Conservation (phyloP, 306 rosid genomes). For the Lupinus albus region DNA sequence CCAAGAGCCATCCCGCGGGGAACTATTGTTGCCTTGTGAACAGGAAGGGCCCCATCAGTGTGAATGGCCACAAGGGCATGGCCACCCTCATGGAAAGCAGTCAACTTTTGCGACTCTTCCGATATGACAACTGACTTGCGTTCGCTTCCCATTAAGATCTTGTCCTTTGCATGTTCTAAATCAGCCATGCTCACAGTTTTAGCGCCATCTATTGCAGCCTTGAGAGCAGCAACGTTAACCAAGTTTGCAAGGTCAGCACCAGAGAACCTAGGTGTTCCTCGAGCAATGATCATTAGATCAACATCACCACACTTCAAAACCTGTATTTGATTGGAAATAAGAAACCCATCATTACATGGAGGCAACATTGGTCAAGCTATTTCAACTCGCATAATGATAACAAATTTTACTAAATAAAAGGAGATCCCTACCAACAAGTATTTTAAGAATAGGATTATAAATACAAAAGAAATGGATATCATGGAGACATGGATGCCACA, state of each 20-base stretch:
- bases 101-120: slow-evolving; percentile 62
- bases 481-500: too few relatives aligned
- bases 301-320: slow-evolving; percentile 79
- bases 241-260: slow-evolving; percentile 93
- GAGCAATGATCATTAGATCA: slow-evolving; percentile 69
- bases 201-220: slow-evolving; percentile 91
- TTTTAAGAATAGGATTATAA: background rate
- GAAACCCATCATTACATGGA: background rate
- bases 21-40: slow-evolving; percentile 88
- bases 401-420: background rate
- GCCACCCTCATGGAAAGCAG: slow-evolving; percentile 87
- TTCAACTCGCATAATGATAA: background rate
- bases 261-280: slow-evolving; percentile 86
- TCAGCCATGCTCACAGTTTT: slow-evolving; percentile 80
- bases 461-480: background rate
- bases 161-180: slow-evolving; percentile 80
- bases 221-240: slow-evolving; percentile 76
- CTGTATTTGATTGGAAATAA: slow-evolving; percentile 46
- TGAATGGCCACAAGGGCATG: slow-evolving; percentile 87
- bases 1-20: slow-evolving; percentile 85
- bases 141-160: slow-evolving; percentile 86
- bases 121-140: slow-evolving; percentile 77
- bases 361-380: background rate
- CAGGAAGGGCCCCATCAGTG: slow-evolving; percentile 81
- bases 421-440: background rate